Percentiles rank a stretch among this genome's conserved stretches.
Conservation (phyloP, 345 rosid species). For the Gynandropsis gynandra region DNA sequence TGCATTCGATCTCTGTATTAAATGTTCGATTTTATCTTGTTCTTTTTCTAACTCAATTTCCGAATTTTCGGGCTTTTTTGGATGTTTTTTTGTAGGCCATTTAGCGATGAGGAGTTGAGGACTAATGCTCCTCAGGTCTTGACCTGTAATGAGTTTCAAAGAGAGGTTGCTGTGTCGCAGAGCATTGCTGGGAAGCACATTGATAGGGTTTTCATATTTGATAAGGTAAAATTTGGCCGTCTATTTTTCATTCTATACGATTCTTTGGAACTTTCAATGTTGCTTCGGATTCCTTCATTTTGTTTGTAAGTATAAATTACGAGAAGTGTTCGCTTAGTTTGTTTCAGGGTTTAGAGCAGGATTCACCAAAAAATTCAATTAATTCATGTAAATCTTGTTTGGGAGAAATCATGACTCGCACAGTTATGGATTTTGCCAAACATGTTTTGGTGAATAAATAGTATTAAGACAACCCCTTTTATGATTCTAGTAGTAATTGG, state of each 20-base stretch:
- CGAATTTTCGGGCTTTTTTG: constrained; percentile 3
- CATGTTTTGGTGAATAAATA: not conserved
- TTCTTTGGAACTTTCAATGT: not conserved
- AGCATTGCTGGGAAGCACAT: constrained; percentile 90
- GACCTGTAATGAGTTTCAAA: constrained; percentile 74
- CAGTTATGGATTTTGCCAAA: not conserved
- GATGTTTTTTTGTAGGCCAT: constrained; percentile 50
- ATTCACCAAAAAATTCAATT: no score
- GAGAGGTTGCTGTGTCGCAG: constrained; percentile 94
- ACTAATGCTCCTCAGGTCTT: constrained; percentile 92
- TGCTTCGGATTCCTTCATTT: not conserved
- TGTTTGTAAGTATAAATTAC: not conserved
- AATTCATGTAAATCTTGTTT: no score
- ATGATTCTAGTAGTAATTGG: no score
- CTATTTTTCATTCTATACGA: not conserved
- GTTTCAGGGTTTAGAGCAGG: not conserved
- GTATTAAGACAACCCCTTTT: not conserved
- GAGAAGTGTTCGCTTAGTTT: not conserved
- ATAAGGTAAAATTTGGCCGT: constrained; percentile 55
- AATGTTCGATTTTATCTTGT: not conserved
- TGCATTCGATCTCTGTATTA: not conserved
- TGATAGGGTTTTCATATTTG: constrained; percentile 92
- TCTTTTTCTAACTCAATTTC: not conserved
- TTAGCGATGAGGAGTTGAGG: constrained; percentile 86
- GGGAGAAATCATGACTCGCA: not conserved